phyloP scores from a whole-genome alignment of 345 rosid species.

The Lagerstroemia speciosa region DNA sequence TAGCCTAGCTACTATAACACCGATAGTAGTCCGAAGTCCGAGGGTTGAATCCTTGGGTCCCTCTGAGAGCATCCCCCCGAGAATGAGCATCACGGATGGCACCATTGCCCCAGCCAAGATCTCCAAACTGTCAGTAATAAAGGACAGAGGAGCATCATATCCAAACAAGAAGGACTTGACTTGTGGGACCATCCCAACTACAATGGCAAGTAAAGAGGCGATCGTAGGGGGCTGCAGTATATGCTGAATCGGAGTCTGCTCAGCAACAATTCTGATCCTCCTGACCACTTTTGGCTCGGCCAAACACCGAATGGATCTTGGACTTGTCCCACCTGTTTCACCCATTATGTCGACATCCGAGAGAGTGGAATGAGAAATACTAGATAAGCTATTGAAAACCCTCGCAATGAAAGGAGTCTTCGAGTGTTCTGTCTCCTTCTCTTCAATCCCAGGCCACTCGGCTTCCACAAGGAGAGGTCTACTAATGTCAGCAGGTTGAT shows the following conservation, averaged over 20 bases:
- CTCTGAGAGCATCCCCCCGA: slow-evolving; percentile 90
- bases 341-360: slow-evolving; percentile 44
- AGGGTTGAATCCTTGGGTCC: slow-evolving; percentile 82
- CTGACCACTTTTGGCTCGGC: slow-evolving; percentile 88
- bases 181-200: slow-evolving; percentile 72
- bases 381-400: slow-evolving; percentile 47
- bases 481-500: slow-evolving; percentile 27
- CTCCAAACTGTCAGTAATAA: slow-evolving; percentile 73
- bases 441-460: slow-evolving; percentile 98
- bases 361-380: slow-evolving; percentile 34
- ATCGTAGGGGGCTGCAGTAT: slow-evolving; percentile 90
- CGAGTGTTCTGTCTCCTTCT: slow-evolving; percentile 74
- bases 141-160: slow-evolving; percentile 70
- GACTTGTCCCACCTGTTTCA: slow-evolving; percentile 40
- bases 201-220: slow-evolving; percentile 74
- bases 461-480: slow-evolving; percentile 79
- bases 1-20: slow-evolving; percentile 67
- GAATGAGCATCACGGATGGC: slow-evolving; percentile 95
- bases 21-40: slow-evolving; percentile 70
- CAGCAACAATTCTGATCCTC: slow-evolving; percentile 79
- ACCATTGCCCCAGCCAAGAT: slow-evolving; percentile 85
- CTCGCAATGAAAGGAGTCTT: slow-evolving; percentile 78
- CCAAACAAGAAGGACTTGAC: slow-evolving; percentile 61
- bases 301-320: slow-evolving; percentile 57
- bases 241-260: slow-evolving; percentile 80